Conservation (phyloP, 495 filamentous ascomycete genomes). For the Penicillium cataractarum region DNA sequence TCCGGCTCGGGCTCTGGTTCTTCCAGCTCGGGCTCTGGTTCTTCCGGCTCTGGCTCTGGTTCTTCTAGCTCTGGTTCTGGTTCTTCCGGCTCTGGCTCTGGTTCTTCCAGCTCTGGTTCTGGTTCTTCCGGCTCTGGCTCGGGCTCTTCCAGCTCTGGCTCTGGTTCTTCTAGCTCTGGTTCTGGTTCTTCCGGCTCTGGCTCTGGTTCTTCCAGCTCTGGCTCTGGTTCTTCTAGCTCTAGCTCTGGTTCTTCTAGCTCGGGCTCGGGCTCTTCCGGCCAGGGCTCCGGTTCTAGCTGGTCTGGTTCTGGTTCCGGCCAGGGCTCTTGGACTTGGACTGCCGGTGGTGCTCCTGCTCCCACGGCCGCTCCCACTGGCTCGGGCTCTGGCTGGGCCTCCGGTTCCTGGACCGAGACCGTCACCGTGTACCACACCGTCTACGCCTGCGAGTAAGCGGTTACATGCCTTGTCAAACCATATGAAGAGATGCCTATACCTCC, state of each 20-base stretch:
- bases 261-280: neutral
- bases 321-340: neutral
- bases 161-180: no score
- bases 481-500: neutral
- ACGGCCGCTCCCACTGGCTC: constrained; percentile 14
- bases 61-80: neutral
- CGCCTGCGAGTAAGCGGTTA: constrained; percentile 28
- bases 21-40: neutral
- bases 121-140: no score
- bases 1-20: no score
- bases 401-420: constrained; percentile 32
- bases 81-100: neutral
- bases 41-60: neutral
- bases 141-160: no score
- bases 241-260: neutral
- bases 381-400: constrained; percentile 3
- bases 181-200: neutral
- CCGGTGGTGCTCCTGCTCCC: constrained; percentile 19
- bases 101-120: neutral
- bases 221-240: neutral
- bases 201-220: no score
- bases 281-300: constrained; percentile 8
- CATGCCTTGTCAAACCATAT: neutral
- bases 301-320: neutral
- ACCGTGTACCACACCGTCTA: constrained; percentile 39